Evolutionary conservation across 106 monocot genomes (phyloP).

Genomic region (Gastrodia elata): DNA sequence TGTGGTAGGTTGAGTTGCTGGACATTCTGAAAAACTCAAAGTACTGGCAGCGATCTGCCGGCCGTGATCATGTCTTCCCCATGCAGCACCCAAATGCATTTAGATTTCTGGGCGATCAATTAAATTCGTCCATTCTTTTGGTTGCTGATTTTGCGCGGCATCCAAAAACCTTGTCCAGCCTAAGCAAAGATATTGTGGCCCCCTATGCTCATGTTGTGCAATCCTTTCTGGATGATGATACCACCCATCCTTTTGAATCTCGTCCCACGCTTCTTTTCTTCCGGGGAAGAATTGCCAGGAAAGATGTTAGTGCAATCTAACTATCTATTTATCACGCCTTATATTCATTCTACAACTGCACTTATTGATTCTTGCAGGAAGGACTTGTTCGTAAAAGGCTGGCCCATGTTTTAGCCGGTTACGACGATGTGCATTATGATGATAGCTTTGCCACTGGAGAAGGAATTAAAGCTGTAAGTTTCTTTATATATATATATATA

Average conservation of each 20-base stretch:
- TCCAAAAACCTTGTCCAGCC: conserved; percentile 39
- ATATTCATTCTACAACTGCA: neutral
- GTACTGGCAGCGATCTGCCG: conserved; percentile 76
- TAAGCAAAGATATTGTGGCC: conserved; percentile 81
- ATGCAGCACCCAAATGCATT: conserved; percentile 98
- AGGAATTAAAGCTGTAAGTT: conserved; percentile 71
- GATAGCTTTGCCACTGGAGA: conserved; percentile 70
- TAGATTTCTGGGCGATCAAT: conserved; percentile 66
- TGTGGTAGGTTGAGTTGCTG: conserved; percentile 58
- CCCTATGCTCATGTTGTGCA: conserved; percentile 87
- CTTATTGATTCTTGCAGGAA: conserved; percentile 36
- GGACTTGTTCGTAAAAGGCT: conserved; percentile 67
- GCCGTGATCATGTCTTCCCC: conserved; percentile 87
- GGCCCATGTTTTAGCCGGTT: conserved; percentile 57
- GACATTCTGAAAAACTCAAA: conserved; percentile 53
- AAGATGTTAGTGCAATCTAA: conserved; percentile 55
- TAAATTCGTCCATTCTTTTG: conserved; percentile 85
- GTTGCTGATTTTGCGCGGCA: conserved; percentile 83
- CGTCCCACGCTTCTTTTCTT: conserved; percentile 87
- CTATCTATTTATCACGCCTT: neutral
- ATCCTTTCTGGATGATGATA: conserved; percentile 55
- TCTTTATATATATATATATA: neutral
- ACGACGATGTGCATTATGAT: conserved; percentile 67
- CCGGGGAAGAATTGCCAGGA: conserved; percentile 84
- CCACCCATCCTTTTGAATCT: conserved; percentile 63